Evolutionary conservation across 192 early-diverging fungal genomes (phyloP), one percentile per base, ranked within the genome.

Genomic region (Backusella sp.): DNA sequence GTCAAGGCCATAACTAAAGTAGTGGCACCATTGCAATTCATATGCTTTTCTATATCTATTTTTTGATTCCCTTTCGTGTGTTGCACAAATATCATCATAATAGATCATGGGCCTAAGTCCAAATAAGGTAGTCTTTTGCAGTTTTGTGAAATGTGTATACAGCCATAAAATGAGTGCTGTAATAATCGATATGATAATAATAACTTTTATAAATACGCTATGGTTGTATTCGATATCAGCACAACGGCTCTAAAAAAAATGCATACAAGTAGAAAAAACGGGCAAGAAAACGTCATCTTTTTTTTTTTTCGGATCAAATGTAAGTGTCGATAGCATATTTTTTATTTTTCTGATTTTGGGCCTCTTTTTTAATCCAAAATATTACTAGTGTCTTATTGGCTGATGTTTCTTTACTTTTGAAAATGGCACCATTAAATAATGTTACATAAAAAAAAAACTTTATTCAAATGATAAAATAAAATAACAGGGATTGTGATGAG

Each of bases 371-470:
- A 0, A 21, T 53, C 49, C n/a, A 19, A 17, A 23, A 19, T 21
- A 53, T 7, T 56, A n/a, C 21, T 9, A 56, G 19, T n/a, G 23
- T 56, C n/a, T n/a, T 23, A 23, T 59, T 59, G 56, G 56, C 11
- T 59, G 19, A 26, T 28, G 9, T 21, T 21, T 56, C 23, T 59
- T 59, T 59, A n/a, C 11, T 59, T 59, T 59, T 59, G 53, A 59
- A 59, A 59, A 59, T 59, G 23, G 53, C 17, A 21, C 21, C 46
- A 49, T 49, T 28, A 28, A 49, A 17, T 44, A 4, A 56, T 56
- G n/a, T 26, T 56, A 56, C 53, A 56, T 5, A 52, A 39, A 26
- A 73, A 73, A 53, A 59, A 73, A 73, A 28, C 26, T 62, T 62
- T 62, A 28, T 62, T 62, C 11, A 21, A 26, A 4, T 12, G 11